phyloP scores from a whole-genome alignment of 116 monocot genomes.

The Cymodocea nodosa region DNA sequence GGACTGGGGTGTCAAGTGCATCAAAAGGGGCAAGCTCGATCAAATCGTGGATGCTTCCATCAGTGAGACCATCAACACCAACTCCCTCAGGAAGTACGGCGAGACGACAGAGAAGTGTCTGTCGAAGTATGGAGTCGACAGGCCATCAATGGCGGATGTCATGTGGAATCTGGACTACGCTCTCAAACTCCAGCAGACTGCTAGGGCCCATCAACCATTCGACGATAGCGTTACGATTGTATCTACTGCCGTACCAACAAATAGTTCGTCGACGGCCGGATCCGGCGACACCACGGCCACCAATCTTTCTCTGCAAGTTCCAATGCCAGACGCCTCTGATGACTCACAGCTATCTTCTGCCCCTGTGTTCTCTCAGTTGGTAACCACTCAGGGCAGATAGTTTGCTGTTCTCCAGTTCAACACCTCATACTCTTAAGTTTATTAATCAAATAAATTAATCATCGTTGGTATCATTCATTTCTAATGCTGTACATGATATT shows the following conservation, averaged over 20 bases:
- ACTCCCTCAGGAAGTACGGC: slow-evolving; percentile 13
- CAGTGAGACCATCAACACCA: background rate
- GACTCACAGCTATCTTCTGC: background rate
- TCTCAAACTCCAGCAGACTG: slow-evolving; percentile 10
- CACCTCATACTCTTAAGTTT: too few relatives aligned
- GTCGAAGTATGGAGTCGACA: slow-evolving; percentile 5
- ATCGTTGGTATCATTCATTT: too few relatives aligned
- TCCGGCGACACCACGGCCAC: background rate
- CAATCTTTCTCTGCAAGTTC: background rate
- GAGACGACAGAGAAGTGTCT: slow-evolving; percentile 14
- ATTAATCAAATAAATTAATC: too few relatives aligned
- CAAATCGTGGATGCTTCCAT: slow-evolving; percentile 12
- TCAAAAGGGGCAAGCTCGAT: background rate
- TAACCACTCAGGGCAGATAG: slow-evolving; percentile 9
- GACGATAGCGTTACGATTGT: slow-evolving; percentile 4
- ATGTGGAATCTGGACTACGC: slow-evolving; percentile 21
- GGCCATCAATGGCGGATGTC: slow-evolving; percentile 19
- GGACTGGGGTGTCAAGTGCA: slow-evolving; percentile 12
- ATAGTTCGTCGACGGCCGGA: background rate
- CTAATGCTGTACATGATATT: too few relatives aligned
- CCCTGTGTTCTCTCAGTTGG: slow-evolving; percentile 10
- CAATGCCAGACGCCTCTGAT: background rate
- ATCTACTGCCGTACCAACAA: background rate
- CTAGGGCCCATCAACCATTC: background rate
- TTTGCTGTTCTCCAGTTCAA: background rate